Conservation (phyloP, 148 eudicot genomes). For the Cornus kousa region DNA sequence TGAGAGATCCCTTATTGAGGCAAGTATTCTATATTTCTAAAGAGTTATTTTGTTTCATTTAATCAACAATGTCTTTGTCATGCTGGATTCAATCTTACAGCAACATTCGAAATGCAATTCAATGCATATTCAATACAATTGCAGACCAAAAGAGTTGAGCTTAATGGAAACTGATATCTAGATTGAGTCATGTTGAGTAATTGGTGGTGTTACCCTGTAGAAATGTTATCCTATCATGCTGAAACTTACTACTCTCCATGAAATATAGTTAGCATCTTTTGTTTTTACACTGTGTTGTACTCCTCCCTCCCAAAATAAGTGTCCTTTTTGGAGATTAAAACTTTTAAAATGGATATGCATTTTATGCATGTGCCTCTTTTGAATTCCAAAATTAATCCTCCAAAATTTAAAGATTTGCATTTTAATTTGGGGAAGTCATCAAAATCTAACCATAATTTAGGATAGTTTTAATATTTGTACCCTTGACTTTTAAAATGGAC, state of each 20-base stretch:
- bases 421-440: too few species aligned
- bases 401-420: too few species aligned
- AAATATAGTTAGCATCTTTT: not conserved
- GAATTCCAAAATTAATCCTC: too few species aligned
- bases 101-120: not conserved
- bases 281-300: too few species aligned
- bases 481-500: too few species aligned
- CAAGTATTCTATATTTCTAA: slow-evolving; percentile 16
- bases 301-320: too few species aligned
- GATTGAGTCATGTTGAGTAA: not conserved
- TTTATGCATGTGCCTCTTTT: too few species aligned
- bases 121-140: not conserved
- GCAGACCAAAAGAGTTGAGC: not conserved
- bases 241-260: not conserved
- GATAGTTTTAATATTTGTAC: too few species aligned
- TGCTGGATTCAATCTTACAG: not conserved
- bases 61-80: not conserved
- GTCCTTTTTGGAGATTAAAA: too few species aligned
- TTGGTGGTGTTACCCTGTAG: not conserved
- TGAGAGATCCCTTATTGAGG: slow-evolving; percentile 88
- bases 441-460: too few species aligned
- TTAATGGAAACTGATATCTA: not conserved
- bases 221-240: not conserved
- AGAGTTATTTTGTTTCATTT: not conserved
- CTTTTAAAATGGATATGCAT: too few species aligned